Percentiles rank a stretch among this genome's conserved stretches.
Evolutionary conservation across 2,329 filamentous ascomycete genomes (phyloP).

Genomic region (Colletotrichum sansevieriae): DNA sequence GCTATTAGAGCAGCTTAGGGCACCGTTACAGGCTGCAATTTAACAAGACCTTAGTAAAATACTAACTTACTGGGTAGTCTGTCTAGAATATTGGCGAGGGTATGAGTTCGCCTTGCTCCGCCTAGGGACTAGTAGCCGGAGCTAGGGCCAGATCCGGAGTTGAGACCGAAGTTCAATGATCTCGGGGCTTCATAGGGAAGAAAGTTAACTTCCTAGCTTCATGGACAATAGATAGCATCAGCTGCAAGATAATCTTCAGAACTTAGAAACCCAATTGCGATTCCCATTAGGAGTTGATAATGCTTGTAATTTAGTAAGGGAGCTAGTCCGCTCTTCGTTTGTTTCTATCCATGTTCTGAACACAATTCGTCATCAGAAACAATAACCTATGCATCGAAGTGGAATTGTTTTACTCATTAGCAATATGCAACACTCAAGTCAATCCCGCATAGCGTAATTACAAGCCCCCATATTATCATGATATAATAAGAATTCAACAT

Average conservation of each 20-base stretch:
- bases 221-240: neutral
- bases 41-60: neutral
- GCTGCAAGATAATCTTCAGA: neutral
- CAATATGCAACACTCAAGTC: neutral
- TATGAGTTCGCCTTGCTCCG: neutral
- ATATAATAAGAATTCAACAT: neutral
- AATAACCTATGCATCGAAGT: too few species aligned
- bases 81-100: neutral
- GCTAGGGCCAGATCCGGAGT: neutral
- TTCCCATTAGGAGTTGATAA: neutral
- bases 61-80: neutral
- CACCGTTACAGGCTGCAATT: neutral
- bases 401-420: too few species aligned
- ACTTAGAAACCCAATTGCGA: neutral
- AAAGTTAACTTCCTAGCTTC: neutral
- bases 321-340: neutral
- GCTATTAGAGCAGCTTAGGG: neutral
- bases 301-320: neutral
- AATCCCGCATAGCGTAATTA: neutral
- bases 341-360: neutral
- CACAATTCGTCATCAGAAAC: neutral
- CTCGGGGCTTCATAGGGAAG: neutral
- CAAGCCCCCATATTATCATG: neutral
- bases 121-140: neutral
- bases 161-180: neutral